Evolutionary conservation across 352 stramenopile species (phyloP).

Genomic region (Globisporangium ultimum): DNA sequence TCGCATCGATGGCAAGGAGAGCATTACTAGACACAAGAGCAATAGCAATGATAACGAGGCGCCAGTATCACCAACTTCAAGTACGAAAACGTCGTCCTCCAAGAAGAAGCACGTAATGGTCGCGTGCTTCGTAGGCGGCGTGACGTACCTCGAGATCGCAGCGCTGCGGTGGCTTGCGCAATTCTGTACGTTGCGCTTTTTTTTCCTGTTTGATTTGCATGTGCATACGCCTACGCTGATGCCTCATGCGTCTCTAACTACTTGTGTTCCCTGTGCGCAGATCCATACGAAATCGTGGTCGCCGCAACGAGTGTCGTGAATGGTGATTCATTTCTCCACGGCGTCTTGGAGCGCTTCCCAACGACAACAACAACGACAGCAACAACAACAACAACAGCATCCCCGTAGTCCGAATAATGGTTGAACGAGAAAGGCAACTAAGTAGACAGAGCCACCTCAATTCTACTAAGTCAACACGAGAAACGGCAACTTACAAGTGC

Average conservation of each 20-base stretch:
- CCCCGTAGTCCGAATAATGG: too few species aligned
- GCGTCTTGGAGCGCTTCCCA: constrained; percentile 43
- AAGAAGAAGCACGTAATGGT: constrained; percentile 42
- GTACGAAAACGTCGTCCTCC: not conserved
- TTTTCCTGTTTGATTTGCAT: not conserved
- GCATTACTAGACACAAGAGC: constrained; percentile 15
- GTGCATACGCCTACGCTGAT: too few species aligned
- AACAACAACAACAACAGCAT: constrained; percentile 16
- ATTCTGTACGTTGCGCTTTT: constrained; percentile 44
- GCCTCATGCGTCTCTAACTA: too few species aligned
- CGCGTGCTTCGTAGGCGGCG: constrained; percentile 63
- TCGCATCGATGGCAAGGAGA: constrained; percentile 14
- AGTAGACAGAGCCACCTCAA: not conserved
- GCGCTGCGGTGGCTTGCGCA: constrained; percentile 67
- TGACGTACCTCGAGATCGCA: constrained; percentile 72
- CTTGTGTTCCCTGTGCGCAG: constrained; percentile 15
- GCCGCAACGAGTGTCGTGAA: constrained; percentile 57
- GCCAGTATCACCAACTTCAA: too few species aligned
- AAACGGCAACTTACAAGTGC: not conserved
- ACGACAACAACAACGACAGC: constrained; percentile 20
- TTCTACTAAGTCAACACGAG: not conserved
- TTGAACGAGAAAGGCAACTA: too few species aligned
- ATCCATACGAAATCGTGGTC: constrained; percentile 62
- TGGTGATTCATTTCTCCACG: constrained; percentile 44
- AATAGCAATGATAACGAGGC: not conserved